Percentiles rank a stretch among this genome's conserved stretches.
phyloP scores from a whole-genome alignment of 1,284 basidiomycete species.

The Fistulina hepatica region DNA sequence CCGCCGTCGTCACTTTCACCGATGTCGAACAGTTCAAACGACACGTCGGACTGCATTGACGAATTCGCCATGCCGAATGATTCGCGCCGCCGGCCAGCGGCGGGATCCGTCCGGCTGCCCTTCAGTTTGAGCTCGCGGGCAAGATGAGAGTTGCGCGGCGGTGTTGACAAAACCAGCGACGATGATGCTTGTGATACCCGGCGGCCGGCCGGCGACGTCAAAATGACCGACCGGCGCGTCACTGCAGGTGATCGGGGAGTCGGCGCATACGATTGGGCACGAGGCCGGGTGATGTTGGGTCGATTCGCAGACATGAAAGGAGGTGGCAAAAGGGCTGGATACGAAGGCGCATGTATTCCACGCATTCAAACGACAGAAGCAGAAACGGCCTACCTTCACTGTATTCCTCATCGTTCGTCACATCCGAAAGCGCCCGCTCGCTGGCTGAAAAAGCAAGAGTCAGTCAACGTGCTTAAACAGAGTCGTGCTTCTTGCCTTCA shows the following conservation, averaged over 20 bases:
- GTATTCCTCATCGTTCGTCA: neutral
- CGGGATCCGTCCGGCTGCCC: conserved; percentile 63
- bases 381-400: neutral
- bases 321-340: conserved; percentile 45
- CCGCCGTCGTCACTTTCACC: conserved; percentile 51
- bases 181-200: conserved; percentile 13
- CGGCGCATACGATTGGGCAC: conserved; percentile 32
- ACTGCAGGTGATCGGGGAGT: conserved; percentile 25
- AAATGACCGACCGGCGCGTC: conserved; percentile 19
- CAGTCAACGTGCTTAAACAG: conserved; percentile 30
- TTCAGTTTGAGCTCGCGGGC: conserved; percentile 49
- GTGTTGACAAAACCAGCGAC: conserved; percentile 39
- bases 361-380: neutral
- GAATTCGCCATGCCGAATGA: conserved; percentile 33
- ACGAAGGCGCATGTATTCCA: neutral
- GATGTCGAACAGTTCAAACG: conserved; percentile 58
- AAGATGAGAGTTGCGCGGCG: conserved; percentile 52
- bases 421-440: neutral
- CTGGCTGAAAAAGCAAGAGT: conserved; percentile 6
- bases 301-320: conserved; percentile 51
- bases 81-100: conserved; percentile 52
- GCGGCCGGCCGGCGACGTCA: conserved; percentile 11
- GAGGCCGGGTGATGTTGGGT: conserved; percentile 50
- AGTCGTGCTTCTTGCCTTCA: conserved; percentile 38
- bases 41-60: conserved; percentile 22